Evolutionary conservation across 2,329 filamentous ascomycete genomes (phyloP).

Genomic region (Exophiala lecanii-corni): DNA sequence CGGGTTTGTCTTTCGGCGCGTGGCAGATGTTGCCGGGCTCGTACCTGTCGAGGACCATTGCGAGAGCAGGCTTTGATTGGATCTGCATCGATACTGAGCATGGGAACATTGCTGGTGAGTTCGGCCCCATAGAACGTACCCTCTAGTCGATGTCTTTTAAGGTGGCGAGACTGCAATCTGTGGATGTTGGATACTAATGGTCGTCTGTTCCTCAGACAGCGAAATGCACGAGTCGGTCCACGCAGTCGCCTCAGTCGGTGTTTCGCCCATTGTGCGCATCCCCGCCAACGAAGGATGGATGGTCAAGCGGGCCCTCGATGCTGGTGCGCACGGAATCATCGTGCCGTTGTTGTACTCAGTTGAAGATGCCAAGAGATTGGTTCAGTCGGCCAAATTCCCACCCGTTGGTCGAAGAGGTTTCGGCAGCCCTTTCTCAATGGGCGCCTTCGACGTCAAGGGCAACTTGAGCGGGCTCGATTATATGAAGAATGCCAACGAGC

Average conservation of each 20-base stretch:
- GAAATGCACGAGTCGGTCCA: slow-evolving; percentile 54
- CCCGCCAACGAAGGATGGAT: slow-evolving; percentile 57
- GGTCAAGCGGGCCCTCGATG: slow-evolving; percentile 58
- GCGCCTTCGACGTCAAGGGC: slow-evolving; percentile 38
- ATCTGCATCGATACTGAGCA: slow-evolving; percentile 53
- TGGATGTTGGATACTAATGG: no score
- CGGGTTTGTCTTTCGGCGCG: slow-evolving; percentile 48
- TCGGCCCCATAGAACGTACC: no score
- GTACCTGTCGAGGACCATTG: slow-evolving; percentile 51
- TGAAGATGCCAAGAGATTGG: slow-evolving; percentile 50
- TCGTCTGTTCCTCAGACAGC: no score
- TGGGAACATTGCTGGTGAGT: slow-evolving; percentile 50
- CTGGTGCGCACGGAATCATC: slow-evolving; percentile 56
- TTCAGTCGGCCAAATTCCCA: slow-evolving; percentile 53
- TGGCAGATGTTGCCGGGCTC: slow-evolving; percentile 56
- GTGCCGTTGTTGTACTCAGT: slow-evolving; percentile 51
- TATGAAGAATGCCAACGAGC: slow-evolving; percentile 51
- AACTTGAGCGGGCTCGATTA: slow-evolving; percentile 42
- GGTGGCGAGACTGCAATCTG: slow-evolving; percentile 3
- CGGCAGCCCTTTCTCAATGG: slow-evolving; percentile 51
- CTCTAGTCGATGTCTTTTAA: no score
- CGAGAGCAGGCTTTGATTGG: slow-evolving; percentile 51
- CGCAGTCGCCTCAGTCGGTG: slow-evolving; percentile 39
- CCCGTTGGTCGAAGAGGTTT: slow-evolving; percentile 52
- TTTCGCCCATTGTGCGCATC: slow-evolving; percentile 45